Percentiles rank a stretch among this genome's conserved stretches.
Conservation (phyloP, 768 basidiomycete genomes). For the Podaxis rugospora region DNA sequence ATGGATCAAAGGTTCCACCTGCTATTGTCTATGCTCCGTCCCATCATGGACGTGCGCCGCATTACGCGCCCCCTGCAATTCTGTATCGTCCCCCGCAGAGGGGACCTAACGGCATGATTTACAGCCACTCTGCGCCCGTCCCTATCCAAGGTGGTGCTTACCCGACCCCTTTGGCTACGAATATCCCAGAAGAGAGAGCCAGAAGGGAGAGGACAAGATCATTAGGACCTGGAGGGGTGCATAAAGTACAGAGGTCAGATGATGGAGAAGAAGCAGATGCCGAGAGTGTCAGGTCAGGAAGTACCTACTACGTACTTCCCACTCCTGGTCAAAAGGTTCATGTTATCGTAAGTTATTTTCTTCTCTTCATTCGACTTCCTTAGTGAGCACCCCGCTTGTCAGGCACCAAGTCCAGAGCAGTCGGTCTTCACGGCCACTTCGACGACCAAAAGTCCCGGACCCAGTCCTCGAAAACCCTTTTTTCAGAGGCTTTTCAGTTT, state of each 20-base stretch:
- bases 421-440: conserved; percentile 59
- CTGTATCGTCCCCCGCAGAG: conserved; percentile 49
- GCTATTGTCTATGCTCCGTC: conserved; percentile 57
- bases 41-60: conserved; percentile 38
- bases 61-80: conserved; percentile 58
- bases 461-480: conserved; percentile 48
- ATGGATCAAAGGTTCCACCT: conserved; percentile 9
- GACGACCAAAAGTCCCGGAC: conserved; percentile 51
- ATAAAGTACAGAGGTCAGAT: conserved; percentile 7
- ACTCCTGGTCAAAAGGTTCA: conserved; percentile 71
- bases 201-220: conserved; percentile 16
- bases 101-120: conserved; percentile 58
- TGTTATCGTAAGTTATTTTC: conserved; percentile 56
- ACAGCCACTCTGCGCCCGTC: conserved; percentile 65
- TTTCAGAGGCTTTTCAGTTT: conserved; percentile 55
- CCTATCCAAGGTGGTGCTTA: conserved; percentile 25
- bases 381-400: conserved; percentile 17
- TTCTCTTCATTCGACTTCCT: conserved; percentile 11
- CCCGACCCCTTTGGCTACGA: conserved; percentile 38
- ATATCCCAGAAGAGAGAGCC: conserved; percentile 29
- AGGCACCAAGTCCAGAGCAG: conserved; percentile 39
- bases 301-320: conserved; percentile 74
- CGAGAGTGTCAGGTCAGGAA: conserved; percentile 49
- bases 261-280: conserved; percentile 21
- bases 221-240: conserved; percentile 15